phyloP scores from a whole-genome alignment of 2,329 filamentous ascomycete genomes.

The Colletotrichum salicis region DNA sequence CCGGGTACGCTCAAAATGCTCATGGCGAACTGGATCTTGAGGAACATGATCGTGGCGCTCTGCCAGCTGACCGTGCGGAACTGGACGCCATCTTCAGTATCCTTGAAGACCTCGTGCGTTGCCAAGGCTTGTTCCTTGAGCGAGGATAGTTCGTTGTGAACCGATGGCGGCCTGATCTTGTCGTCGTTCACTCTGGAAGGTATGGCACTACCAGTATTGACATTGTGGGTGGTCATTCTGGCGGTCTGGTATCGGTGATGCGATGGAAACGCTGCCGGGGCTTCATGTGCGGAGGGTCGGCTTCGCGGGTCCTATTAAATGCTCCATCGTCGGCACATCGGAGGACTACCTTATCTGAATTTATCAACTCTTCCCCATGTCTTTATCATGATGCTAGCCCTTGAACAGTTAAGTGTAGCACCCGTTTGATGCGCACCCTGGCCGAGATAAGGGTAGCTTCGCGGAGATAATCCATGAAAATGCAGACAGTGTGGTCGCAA shows the following conservation, averaged over 20 bases:
- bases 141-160: background rate
- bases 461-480: background rate
- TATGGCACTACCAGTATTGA: background rate
- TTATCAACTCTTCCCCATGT: background rate
- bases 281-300: background rate
- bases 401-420: background rate
- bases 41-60: slow-evolving; percentile 51
- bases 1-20: slow-evolving; percentile 39
- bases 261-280: background rate
- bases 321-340: background rate
- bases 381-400: background rate
- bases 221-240: background rate
- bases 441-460: background rate
- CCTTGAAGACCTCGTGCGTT: slow-evolving; percentile 40
- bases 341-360: background rate
- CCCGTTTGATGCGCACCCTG: background rate
- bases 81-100: slow-evolving; percentile 41
- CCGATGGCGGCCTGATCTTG: background rate
- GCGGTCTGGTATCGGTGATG: background rate
- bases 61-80: slow-evolving; percentile 50
- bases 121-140: background rate
- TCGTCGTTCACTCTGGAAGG: background rate
- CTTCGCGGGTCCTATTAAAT: background rate
- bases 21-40: slow-evolving; percentile 47
- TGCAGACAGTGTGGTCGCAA: background rate